Evolutionary conservation across 1,284 basidiomycete genomes (phyloP).

Genomic region (Trichosporon sp.): DNA sequence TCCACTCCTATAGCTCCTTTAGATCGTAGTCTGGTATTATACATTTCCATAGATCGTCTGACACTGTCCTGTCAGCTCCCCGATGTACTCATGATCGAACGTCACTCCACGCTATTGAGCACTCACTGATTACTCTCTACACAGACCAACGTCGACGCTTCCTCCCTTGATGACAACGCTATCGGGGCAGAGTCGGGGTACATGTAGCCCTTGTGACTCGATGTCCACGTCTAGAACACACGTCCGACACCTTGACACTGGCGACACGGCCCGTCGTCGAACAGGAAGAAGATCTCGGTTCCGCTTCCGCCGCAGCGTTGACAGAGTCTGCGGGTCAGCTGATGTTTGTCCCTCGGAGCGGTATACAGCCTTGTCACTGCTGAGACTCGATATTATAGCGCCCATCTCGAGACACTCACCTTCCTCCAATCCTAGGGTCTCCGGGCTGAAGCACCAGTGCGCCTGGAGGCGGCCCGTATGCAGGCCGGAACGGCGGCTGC

Average conservation of each 20-base stretch:
- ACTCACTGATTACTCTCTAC: background rate
- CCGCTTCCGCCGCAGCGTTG: conserved; percentile 37
- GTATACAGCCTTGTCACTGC: no score
- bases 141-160: no score
- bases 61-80: background rate
- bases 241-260: conserved; percentile 37
- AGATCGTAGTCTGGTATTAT: no score
- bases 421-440: conserved; percentile 44
- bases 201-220: no score
- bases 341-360: no score
- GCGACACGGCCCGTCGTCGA: conserved; percentile 36
- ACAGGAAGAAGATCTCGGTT: conserved; percentile 36
- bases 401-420: conserved; percentile 22
- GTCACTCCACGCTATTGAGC: no score
- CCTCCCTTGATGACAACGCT: no score
- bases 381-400: background rate
- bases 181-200: no score
- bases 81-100: no score
- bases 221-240: conserved; percentile 23
- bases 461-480: conserved; percentile 23
- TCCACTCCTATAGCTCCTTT: no score
- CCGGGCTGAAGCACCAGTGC: conserved; percentile 38
- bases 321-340: conserved; percentile 26
- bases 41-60: background rate
- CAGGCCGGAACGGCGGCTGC: background rate